Conservation (phyloP, 140 eudicot species). For the Erigeron philadelphicus region DNA sequence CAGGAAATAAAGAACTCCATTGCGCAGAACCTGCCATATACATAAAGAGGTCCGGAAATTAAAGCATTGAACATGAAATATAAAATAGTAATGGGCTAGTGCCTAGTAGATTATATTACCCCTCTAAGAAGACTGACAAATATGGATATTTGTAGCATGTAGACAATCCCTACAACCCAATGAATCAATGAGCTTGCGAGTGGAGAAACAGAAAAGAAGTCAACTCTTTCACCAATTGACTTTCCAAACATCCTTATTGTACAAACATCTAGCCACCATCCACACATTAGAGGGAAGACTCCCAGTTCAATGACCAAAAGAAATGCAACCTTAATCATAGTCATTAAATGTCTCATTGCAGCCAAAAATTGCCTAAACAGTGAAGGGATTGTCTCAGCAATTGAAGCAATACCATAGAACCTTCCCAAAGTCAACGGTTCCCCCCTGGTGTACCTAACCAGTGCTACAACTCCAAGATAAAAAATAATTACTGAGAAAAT, state of each 20-base stretch:
- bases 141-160: conserved; percentile 90
- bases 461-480: conserved; percentile 71
- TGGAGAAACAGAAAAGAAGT: conserved; percentile 80
- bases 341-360: conserved; percentile 85
- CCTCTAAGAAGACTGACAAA: conserved; percentile 99
- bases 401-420: conserved; percentile 77
- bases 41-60: neutral
- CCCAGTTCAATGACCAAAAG: conserved; percentile 90
- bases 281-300: conserved; percentile 95
- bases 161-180: conserved; percentile 97
- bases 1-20: conserved; percentile 86
- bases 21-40: conserved; percentile 67
- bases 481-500: conserved; percentile 61
- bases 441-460: conserved; percentile 72
- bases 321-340: conserved; percentile 94
- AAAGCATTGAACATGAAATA: neutral
- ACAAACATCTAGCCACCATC: conserved; percentile 98
- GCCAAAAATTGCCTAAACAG: conserved; percentile 85
- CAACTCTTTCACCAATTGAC: conserved; percentile 75
- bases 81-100: neutral
- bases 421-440: conserved; percentile 90
- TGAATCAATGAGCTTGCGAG: conserved; percentile 91
- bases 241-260: conserved; percentile 95
- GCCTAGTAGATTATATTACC: conserved; percentile 30
- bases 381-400: conserved; percentile 82